phyloP scores from a whole-genome alignment of 2,329 filamentous ascomycete species.

The Fusarium miscanthi region DNA sequence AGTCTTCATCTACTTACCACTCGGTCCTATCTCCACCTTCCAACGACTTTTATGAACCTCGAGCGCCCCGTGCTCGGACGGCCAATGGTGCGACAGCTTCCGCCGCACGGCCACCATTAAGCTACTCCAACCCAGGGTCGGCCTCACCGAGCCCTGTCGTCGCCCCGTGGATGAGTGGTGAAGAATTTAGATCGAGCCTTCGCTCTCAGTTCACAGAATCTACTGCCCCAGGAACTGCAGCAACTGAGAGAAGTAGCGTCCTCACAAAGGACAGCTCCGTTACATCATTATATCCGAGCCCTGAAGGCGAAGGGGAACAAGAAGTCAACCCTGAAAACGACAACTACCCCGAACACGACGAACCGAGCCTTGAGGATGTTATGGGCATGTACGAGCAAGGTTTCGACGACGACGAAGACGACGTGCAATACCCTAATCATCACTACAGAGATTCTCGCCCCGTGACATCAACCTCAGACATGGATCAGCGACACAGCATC shows the following conservation, averaged over 20 bases:
- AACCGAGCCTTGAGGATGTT: slow-evolving; percentile 73
- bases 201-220: slow-evolving; percentile 67
- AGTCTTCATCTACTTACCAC: slow-evolving; percentile 57
- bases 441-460: slow-evolving; percentile 41
- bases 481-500: slow-evolving; percentile 21
- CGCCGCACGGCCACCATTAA: slow-evolving; percentile 46
- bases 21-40: slow-evolving; percentile 55
- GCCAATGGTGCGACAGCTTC: slow-evolving; percentile 39
- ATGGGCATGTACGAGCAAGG: slow-evolving; percentile 77
- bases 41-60: slow-evolving; percentile 54
- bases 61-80: slow-evolving; percentile 45
- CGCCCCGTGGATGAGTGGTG: slow-evolving; percentile 61
- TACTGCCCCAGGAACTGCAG: slow-evolving; percentile 67
- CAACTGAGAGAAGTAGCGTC: slow-evolving; percentile 87
- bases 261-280: slow-evolving; percentile 82
- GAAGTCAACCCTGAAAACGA: slow-evolving; percentile 51
- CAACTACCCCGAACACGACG: slow-evolving; percentile 58
- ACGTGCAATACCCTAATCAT: slow-evolving; percentile 47
- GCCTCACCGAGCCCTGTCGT: slow-evolving; percentile 50
- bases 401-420: slow-evolving; percentile 61
- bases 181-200: slow-evolving; percentile 66
- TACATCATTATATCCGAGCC: slow-evolving; percentile 63
- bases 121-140: slow-evolving; percentile 51
- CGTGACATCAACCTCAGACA: slow-evolving; percentile 53
- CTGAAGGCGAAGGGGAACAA: slow-evolving; percentile 40